Evolutionary conservation across 2,329 filamentous ascomycete genomes (phyloP), one percentile per base, ranked within the genome.

Genomic region (Parascedosporium putredinis): DNA sequence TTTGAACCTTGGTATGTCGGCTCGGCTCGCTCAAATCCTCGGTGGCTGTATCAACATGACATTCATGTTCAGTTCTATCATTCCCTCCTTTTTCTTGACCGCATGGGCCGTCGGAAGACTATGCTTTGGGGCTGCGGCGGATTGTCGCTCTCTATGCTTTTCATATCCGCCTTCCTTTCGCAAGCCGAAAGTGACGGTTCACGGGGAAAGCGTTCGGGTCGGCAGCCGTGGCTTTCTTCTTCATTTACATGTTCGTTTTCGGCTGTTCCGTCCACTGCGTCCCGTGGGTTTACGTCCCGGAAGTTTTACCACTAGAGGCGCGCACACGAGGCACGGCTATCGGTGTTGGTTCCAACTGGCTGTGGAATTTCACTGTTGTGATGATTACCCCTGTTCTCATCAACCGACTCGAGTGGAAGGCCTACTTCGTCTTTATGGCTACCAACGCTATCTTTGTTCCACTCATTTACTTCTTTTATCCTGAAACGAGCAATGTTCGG

Each of bases 41-140:
- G 65, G 62, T 0, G 65, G 66, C 0, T 67, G 61, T 16, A 63
- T 48, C 22, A 40, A 62, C 2, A 67, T 63, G 51, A 71, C 83
- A 56, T 69, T 78, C 49, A 70, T 82, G 61, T 78, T 84, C 61
- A 82, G 73, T 33, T 48, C 33, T 23, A 18, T 48, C 33, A 34
- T 34, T 23, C 46, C 46, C 1, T 70, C 76, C 20, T 80, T 81
- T 61, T 83, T 23, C 79, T 85, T 34, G 81, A 85, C 62, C 74
- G 77, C 1, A 76, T 83, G 3, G 83, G 83, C 9, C 79, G 85
- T 24, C 75, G 85, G 16, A 76, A 78, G 58, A 73, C 88, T 53
- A 88, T 89, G 82, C 65, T 88, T 16, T 78, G 86, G 54, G 84
- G 84, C 47, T 79, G 78, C 34, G 59, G 73, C 2, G 79, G 65